These are phyloP conservation scores for Penicillium flavigenum DNA, from an alignment of 495 filamentous ascomycete species.

Conservation along the genomic window DNA sequence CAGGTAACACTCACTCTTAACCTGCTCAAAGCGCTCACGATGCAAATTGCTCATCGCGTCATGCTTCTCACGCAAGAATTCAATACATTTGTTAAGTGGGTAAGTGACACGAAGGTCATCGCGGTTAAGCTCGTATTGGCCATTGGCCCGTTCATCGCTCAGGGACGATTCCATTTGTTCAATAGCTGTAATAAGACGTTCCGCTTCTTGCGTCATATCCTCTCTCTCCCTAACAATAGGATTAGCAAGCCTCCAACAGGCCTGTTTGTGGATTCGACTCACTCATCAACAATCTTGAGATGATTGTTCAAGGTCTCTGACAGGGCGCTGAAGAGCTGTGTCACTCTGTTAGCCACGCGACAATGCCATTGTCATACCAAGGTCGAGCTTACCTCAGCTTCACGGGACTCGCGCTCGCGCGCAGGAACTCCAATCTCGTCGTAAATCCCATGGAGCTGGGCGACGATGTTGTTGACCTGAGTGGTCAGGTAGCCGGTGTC, in stretches of 20 bases:
- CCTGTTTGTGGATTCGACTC: slow-evolving; percentile 27
- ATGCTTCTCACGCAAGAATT: slow-evolving; percentile 81
- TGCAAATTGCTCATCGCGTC: slow-evolving; percentile 74
- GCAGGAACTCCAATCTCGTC: slow-evolving; percentile 91
- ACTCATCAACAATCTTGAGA: slow-evolving; percentile 71
- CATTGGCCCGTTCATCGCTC: slow-evolving; percentile 66
- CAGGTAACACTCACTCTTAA: slow-evolving; percentile 69
- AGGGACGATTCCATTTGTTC: slow-evolving; percentile 91
- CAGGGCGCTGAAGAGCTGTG: slow-evolving; percentile 78
- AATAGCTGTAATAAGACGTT: slow-evolving; percentile 77
- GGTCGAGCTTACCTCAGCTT: slow-evolving; percentile 69
- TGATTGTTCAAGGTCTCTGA: slow-evolving; percentile 87
- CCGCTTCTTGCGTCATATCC: slow-evolving; percentile 80
- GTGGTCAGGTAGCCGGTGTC: slow-evolving; percentile 88
- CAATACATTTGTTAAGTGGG: slow-evolving; percentile 76
- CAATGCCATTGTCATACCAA: neutral
- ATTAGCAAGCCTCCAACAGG: slow-evolving; percentile 8
- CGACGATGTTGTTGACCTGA: slow-evolving; percentile 89
- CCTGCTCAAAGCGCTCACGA: slow-evolving; percentile 86
- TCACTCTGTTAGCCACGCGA: slow-evolving; percentile 4
- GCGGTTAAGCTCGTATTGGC: slow-evolving; percentile 60
- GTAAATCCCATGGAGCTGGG: slow-evolving; percentile 86
- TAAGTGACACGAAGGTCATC: slow-evolving; percentile 71
- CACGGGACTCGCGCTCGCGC: slow-evolving; percentile 85
- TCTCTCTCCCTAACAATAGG: slow-evolving; percentile 71